These are phyloP conservation scores for Lasiodiplodia gonubiensis DNA, from an alignment of 2,329 filamentous ascomycete genomes.

Conservation along the genomic window DNA sequence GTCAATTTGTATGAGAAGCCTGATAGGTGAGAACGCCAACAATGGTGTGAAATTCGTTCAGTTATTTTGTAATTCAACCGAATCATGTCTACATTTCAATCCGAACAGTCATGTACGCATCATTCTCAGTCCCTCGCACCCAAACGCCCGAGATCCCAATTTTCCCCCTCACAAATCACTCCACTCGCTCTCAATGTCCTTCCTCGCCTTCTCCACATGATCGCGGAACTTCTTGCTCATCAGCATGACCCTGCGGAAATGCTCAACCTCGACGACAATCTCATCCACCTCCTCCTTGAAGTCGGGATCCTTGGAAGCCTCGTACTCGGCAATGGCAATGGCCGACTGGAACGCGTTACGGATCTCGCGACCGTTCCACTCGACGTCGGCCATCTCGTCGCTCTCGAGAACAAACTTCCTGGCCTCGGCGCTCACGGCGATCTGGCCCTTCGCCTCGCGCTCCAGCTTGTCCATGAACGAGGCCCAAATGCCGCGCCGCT, in stretches of 20 bases:
- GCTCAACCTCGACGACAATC: not conserved
- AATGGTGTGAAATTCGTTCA: too few species aligned
- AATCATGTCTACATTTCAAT: too few species aligned
- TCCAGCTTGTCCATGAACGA: conserved; percentile 15
- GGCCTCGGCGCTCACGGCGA: conserved; percentile 1
- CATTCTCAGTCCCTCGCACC: not conserved
- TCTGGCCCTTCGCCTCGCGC: conserved; percentile 6
- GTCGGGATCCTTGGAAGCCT: not conserved
- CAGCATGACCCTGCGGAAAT: conserved; percentile 22
- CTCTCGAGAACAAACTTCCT: not conserved
- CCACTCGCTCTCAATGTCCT: conserved; percentile 24
- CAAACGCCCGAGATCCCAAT: not conserved
- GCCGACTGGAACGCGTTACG: conserved; percentile 35
- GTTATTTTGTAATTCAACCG: too few species aligned
- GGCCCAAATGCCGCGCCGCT: conserved; percentile 11
- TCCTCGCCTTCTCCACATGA: conserved; percentile 19
- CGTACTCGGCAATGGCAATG: conserved; percentile 32
- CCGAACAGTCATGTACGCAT: too few species aligned
- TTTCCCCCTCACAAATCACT: not conserved
- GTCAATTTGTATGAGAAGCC: too few species aligned
- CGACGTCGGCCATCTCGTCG: conserved; percentile 5
- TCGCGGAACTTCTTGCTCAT: conserved; percentile 18
- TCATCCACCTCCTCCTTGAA: not conserved
- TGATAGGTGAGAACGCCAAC: too few species aligned
- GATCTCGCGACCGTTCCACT: conserved; percentile 34